Percentiles rank a stretch among this genome's conserved stretches.
Evolutionary conservation across 2,329 filamentous ascomycete genomes (phyloP).

Genomic region (Trichophyton benhamiae): DNA sequence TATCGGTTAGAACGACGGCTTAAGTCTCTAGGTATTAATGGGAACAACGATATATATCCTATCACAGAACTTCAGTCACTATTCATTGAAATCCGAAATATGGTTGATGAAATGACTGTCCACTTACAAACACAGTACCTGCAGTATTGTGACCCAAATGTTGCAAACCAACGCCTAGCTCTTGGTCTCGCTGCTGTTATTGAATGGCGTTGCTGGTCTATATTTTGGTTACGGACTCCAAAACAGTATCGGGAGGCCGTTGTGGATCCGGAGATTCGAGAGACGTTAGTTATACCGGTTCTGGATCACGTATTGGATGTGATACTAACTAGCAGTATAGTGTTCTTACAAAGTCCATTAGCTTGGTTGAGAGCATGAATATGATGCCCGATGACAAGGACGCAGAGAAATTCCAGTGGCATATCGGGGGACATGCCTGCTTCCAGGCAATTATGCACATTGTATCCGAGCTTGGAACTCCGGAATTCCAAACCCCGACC

Average conservation of each 20-base stretch:
- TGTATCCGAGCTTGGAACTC: constrained; percentile 8
- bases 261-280: constrained; percentile 7
- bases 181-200: constrained; percentile 9
- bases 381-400: constrained; percentile 8
- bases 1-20: constrained; percentile 7
- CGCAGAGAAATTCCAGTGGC: constrained; percentile 10
- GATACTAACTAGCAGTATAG: constrained; percentile 2
- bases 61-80: neutral
- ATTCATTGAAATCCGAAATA: neutral
- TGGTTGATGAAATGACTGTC: neutral
- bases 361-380: constrained; percentile 10
- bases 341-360: constrained; percentile 9
- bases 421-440: constrained; percentile 9
- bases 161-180: constrained; percentile 8
- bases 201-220: constrained; percentile 11
- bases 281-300: neutral
- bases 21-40: neutral
- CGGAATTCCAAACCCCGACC: constrained; percentile 6
- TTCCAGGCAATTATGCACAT: constrained; percentile 13
- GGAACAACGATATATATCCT: neutral
- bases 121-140: neutral
- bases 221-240: constrained; percentile 10
- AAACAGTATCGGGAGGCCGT: constrained; percentile 8
- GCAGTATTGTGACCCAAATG: constrained; percentile 7
- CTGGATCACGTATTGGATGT: neutral